Evolutionary conservation across 2,329 filamentous ascomycete genomes (phyloP).

Genomic region (Trichoderma sp.): DNA sequence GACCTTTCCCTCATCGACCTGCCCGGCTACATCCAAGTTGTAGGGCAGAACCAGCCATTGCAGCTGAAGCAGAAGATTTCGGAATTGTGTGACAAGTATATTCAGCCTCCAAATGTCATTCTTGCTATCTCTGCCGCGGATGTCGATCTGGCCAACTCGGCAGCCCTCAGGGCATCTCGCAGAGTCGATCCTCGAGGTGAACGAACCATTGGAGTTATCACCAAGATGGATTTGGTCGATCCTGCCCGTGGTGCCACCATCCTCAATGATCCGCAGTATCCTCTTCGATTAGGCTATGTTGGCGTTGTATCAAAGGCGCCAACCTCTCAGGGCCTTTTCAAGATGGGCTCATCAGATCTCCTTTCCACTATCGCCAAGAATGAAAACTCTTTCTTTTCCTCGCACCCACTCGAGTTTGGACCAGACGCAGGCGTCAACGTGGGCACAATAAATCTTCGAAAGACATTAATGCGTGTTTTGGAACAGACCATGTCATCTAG

Average conservation of each 20-base stretch:
- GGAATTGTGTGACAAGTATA: constrained; percentile 97
- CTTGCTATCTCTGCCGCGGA: constrained; percentile 96
- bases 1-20: constrained; percentile 95
- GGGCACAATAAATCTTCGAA: constrained; percentile 81
- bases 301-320: constrained; percentile 89
- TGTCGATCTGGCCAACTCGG: constrained; percentile 95
- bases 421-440: constrained; percentile 68
- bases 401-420: constrained; percentile 79
- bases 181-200: constrained; percentile 92
- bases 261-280: constrained; percentile 86
- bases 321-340: constrained; percentile 69
- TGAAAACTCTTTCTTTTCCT: constrained; percentile 80
- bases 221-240: constrained; percentile 98
- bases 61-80: constrained; percentile 94
- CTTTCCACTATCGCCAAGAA: constrained; percentile 80
- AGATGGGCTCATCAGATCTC: constrained; percentile 76
- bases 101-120: constrained; percentile 92
- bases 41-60: constrained; percentile 82
- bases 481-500: constrained; percentile 97
- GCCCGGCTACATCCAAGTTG: constrained; percentile 95
- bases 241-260: constrained; percentile 73
- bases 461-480: constrained; percentile 94
- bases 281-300: constrained; percentile 90
- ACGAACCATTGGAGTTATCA: constrained; percentile 96
- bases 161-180: constrained; percentile 82